Conservation (phyloP, 352 stramenopile species). For the Aphanomyces astaci region DNA sequence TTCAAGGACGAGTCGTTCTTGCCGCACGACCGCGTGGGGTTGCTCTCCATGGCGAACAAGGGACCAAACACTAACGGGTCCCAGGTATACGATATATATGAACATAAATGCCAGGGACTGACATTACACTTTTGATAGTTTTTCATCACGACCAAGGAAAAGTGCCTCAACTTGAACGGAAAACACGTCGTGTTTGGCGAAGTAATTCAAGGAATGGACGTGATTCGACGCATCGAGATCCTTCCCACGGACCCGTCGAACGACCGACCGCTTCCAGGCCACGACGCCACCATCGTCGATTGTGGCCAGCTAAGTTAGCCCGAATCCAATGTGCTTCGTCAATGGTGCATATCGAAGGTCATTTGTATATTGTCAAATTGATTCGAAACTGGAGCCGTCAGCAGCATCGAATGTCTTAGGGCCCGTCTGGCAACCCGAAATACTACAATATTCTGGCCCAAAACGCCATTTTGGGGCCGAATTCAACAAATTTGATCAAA, state of each 20-base stretch:
- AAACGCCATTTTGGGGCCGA: too few relatives aligned
- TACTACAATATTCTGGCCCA: too few relatives aligned
- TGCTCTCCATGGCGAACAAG: constrained; percentile 91
- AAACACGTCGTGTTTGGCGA: constrained; percentile 94
- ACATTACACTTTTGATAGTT: too few relatives aligned
- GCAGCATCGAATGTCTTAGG: too few relatives aligned
- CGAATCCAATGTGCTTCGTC: too few relatives aligned
- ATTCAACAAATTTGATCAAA: too few relatives aligned
- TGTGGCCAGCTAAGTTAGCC: constrained; percentile 56
- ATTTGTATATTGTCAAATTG: too few relatives aligned
- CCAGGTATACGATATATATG: constrained; percentile 38
- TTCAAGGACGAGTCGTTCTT: constrained; percentile 92
- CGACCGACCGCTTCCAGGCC: constrained; percentile 45
- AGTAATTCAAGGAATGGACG: constrained; percentile 68
- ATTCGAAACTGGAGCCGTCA: too few relatives aligned
- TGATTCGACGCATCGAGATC: constrained; percentile 83
- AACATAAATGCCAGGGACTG: too few relatives aligned
- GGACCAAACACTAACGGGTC: constrained; percentile 85
- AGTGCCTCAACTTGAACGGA: constrained; percentile 68
- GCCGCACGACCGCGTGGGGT: constrained; percentile 53
- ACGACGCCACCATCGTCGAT: constrained; percentile 78
- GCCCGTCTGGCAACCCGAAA: too few relatives aligned
- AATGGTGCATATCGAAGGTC: too few relatives aligned
- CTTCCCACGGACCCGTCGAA: constrained; percentile 29
- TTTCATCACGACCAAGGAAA: constrained; percentile 85